Percentiles rank a stretch among this genome's conserved stretches.
Conservation (phyloP, 352 stramenopile species). For the Globisporangium recalcitrans region DNA sequence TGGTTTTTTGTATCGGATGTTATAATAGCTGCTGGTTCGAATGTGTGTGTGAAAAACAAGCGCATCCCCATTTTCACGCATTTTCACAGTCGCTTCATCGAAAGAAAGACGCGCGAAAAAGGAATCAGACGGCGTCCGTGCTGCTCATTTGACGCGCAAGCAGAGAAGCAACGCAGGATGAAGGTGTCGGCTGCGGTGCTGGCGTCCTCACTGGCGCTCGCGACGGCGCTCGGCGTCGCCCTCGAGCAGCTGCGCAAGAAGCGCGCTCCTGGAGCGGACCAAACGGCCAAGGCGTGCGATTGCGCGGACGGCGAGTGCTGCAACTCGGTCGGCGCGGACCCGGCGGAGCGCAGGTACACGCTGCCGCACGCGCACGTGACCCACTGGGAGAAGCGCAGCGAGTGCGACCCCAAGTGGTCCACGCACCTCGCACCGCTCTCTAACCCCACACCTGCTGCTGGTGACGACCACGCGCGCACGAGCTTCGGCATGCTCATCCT, state of each 20-base stretch:
- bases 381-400: constrained; percentile 58
- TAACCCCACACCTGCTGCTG: background rate
- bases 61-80: constrained; percentile 5
- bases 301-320: constrained; percentile 73
- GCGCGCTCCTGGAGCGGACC: background rate
- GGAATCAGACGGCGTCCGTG: background rate
- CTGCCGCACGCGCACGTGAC: constrained; percentile 66
- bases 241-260: constrained; percentile 4
- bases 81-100: constrained; percentile 7
- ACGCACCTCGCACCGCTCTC: constrained; percentile 32
- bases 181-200: constrained; percentile 11
- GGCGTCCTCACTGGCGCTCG: constrained; percentile 10
- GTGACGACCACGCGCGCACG: constrained; percentile 27
- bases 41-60: background rate
- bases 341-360: constrained; percentile 58
- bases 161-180: background rate
- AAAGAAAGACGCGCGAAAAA: background rate
- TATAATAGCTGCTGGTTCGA: background rate
- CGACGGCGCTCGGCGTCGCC: constrained; percentile 4
- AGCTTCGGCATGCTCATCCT: constrained; percentile 78
- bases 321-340: constrained; percentile 43
- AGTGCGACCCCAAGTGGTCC: constrained; percentile 58
- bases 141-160: background rate
- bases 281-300: constrained; percentile 31
- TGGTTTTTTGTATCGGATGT: background rate